A percentile compares a stretch with the other conserved stretches of the same genome.
Conservation (phyloP, 352 stramenopile genomes). For the Phytophthora boehmeriae region DNA sequence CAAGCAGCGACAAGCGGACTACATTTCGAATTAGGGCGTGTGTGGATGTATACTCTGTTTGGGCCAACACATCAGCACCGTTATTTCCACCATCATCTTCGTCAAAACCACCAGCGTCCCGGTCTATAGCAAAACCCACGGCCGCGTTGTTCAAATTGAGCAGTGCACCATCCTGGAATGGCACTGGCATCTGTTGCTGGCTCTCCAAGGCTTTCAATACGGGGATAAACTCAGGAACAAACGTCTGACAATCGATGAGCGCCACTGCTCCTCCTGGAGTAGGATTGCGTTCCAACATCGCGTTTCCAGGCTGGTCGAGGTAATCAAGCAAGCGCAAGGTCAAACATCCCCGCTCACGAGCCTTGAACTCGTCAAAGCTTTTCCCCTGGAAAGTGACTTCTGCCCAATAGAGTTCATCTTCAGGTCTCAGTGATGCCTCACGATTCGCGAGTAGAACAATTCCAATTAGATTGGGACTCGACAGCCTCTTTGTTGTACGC, state of each 20-base stretch:
- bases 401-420: conserved; percentile 75
- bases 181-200: conserved; percentile 69
- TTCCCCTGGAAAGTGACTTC: conserved; percentile 78
- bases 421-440: conserved; percentile 48
- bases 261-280: conserved; percentile 58
- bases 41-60: background rate
- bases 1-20: conserved; percentile 59
- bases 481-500: conserved; percentile 79
- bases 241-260: conserved; percentile 89
- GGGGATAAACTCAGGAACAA: conserved; percentile 88
- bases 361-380: conserved; percentile 65
- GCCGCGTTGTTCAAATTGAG: conserved; percentile 59
- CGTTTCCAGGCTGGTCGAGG: conserved; percentile 64
- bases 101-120: conserved; percentile 3
- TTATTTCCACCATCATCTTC: conserved; percentile 11
- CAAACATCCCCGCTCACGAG: conserved; percentile 62
- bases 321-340: conserved; percentile 80
- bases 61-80: background rate
- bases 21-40: conserved; percentile 44
- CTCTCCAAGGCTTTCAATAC: conserved; percentile 83
- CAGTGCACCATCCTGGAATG: conserved; percentile 75
- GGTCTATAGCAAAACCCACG: conserved; percentile 3
- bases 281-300: conserved; percentile 52
- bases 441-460: conserved; percentile 67
- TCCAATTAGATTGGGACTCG: conserved; percentile 82